phyloP scores from a whole-genome alignment of 108 stramenopile genomes.

The Cyclotella baltica region DNA sequence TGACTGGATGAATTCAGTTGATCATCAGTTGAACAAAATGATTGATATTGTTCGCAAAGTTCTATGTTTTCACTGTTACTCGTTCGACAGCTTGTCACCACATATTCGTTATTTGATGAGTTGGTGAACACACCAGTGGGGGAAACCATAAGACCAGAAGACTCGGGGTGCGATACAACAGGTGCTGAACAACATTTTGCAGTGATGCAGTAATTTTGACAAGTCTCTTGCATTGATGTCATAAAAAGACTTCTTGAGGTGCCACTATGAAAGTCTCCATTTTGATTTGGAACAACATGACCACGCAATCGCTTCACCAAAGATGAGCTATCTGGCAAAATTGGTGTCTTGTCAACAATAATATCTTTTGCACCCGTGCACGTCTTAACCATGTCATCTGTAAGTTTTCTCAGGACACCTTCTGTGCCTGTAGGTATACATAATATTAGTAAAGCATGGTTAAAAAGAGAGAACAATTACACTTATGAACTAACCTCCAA shows the following conservation, averaged over 20 bases:
- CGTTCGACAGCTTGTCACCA: slow-evolving; percentile 25
- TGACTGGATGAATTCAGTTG: no score
- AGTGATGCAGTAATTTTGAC: slow-evolving; percentile 12
- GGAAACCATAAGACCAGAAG: slow-evolving; percentile 23
- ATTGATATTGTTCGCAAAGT: slow-evolving; percentile 15
- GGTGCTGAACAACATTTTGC: slow-evolving; percentile 30
- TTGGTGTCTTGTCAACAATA: neutral
- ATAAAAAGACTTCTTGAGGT: neutral
- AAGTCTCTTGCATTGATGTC: neutral
- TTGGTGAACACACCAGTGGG: slow-evolving; percentile 27
- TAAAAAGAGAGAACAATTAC: no score
- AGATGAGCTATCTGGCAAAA: neutral
- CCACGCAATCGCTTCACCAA: slow-evolving; percentile 3
- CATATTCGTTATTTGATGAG: slow-evolving; percentile 21
- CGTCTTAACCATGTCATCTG: slow-evolving; percentile 1
- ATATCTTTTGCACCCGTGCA: neutral
- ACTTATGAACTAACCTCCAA: neutral
- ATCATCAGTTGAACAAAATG: slow-evolving; percentile 16
- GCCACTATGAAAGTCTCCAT: neutral
- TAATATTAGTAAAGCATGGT: no score
- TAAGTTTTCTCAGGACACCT: slow-evolving; percentile 21
- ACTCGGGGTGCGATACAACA: neutral
- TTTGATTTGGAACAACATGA: neutral
- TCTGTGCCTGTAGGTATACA: no score
- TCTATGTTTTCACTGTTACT: slow-evolving; percentile 8